Evolutionary conservation across 768 basidiomycete genomes (phyloP).

Genomic region (Panellus pusillus): DNA sequence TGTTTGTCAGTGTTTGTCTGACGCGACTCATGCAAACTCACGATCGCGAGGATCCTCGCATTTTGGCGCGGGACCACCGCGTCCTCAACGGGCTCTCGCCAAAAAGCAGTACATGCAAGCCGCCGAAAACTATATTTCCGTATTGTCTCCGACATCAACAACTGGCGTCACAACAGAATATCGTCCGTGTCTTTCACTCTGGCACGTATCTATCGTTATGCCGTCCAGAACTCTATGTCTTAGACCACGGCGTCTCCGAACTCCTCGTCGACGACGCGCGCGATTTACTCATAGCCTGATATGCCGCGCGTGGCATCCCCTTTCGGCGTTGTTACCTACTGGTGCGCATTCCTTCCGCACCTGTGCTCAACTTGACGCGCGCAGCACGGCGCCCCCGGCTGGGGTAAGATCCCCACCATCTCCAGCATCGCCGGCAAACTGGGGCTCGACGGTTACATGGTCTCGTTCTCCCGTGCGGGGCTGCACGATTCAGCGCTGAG

Average conservation of each 20-base stretch:
- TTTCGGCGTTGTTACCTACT: slow-evolving; percentile 69
- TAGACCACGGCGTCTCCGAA: slow-evolving; percentile 59
- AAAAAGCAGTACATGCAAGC: slow-evolving; percentile 38
- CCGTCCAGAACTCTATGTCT: slow-evolving; percentile 46
- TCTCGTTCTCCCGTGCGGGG: slow-evolving; percentile 56
- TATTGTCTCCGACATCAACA: slow-evolving; percentile 45
- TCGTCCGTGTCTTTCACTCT: slow-evolving; percentile 21
- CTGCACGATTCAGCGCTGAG: slow-evolving; percentile 57
- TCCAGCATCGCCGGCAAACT: slow-evolving; percentile 71
- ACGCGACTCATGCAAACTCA: not conserved
- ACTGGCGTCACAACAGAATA: slow-evolving; percentile 55
- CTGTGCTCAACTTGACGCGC: not conserved
- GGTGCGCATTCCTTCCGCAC: slow-evolving; percentile 8
- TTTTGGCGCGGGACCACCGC: slow-evolving; percentile 40
- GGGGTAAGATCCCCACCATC: slow-evolving; percentile 71
- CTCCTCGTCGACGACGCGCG: slow-evolving; percentile 57
- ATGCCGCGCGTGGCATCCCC: slow-evolving; percentile 64
- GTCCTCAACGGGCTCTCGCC: slow-evolving; percentile 41
- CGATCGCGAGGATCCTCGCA: slow-evolving; percentile 33
- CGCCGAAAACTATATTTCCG: slow-evolving; percentile 39
- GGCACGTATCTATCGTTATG: too few species aligned
- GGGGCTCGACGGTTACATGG: slow-evolving; percentile 61
- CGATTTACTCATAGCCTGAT: slow-evolving; percentile 68
- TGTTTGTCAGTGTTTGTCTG: slow-evolving; percentile 5
- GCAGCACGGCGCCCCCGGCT: slow-evolving; percentile 67